Base-by-base conservation (phyloP, 495 filamentous ascomycete species). In the Penicillium alfredii region DNA sequence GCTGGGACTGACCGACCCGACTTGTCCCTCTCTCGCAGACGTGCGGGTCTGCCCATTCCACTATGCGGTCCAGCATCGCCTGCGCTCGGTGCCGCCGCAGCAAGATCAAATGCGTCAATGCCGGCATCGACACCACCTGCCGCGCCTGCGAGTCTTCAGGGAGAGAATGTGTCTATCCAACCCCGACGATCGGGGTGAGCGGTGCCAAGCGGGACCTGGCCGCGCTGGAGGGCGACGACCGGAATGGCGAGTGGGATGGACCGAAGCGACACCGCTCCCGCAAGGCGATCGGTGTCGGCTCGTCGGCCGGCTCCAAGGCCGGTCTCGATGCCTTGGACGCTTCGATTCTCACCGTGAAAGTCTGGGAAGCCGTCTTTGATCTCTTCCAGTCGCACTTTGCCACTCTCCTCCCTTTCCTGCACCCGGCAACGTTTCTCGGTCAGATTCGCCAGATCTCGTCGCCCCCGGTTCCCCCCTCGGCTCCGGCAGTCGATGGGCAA, bases 51-150 rank as follows among this genome's bases (percentile, higher is more conserved):
- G 46, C 51, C 23, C 19, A 32, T 35, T 22, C 42, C 34, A 62
- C 17, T 37, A 82, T 88, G 77, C 73, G 85, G 35, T 87, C 83
- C 31, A 84, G 80, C 45, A 87, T 90, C 45, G 85, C 85, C 44
- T 90, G 85, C 60, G 72, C 74, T 40, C 72, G 78, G 33, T 90
- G 85, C 65, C 76, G 84, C 37, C 80, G 82, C 54, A 84, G 80
- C 58, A 90, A 90, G 57, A 82, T 88, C 58, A 90, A 88, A 66
- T 84, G 72, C 58, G 80, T 87, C 64, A 94, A 94, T 62, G 71
- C 69, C 49, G 85, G 85, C 33, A 78, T 80, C 35, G 73, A 77
- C 44, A 80, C 77, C 12, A 81, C 76, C 14, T 94, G 87, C 63
- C 78, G 82, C 40, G 81, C 81, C 4, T 94, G 87, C 55, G 74